A percentile compares a stretch with the other conserved stretches of the same genome.
These are phyloP conservation scores for Clonostachys solani DNA, from an alignment of 2,329 filamentous ascomycete species.

Conservation along the genomic window DNA sequence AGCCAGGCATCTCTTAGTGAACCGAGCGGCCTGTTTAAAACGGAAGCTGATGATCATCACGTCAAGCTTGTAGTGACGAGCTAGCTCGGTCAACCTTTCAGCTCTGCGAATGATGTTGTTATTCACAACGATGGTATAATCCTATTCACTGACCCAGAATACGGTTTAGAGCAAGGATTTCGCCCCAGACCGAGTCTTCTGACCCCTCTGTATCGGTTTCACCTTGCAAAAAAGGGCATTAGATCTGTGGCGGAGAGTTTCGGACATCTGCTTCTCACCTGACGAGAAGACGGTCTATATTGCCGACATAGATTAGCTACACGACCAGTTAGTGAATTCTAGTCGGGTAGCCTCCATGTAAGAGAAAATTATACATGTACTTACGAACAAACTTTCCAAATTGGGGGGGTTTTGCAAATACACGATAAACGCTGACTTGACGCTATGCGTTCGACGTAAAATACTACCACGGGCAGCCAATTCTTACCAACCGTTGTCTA, in stretches of 20 bases:
- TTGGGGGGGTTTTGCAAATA: constrained; percentile 6
- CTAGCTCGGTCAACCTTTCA: constrained; percentile 39
- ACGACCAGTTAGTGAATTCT: neutral
- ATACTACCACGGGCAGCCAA: constrained; percentile 18
- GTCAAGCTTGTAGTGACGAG: constrained; percentile 22
- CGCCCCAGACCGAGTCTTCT: constrained; percentile 35
- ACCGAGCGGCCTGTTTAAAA: constrained; percentile 20
- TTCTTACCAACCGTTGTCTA: constrained; percentile 40
- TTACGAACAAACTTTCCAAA: neutral
- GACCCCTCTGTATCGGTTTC: constrained; percentile 41
- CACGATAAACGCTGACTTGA: constrained; percentile 12
- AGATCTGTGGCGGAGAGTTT: constrained; percentile 42
- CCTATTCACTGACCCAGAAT: constrained; percentile 46
- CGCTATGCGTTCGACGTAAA: constrained; percentile 28
- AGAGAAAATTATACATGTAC: neutral
- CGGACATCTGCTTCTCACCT: constrained; percentile 36
- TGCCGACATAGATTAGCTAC: constrained; percentile 31
- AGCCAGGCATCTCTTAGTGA: constrained; percentile 25
- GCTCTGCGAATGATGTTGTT: constrained; percentile 44
- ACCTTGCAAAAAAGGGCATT: constrained; percentile 27
- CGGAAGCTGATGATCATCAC: constrained; percentile 19
- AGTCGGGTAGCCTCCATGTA: neutral
- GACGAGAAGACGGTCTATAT: constrained; percentile 38
- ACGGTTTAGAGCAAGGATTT: constrained; percentile 42
- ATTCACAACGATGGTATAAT: constrained; percentile 33